phyloP scores from a whole-genome alignment of 331 rosid genomes.

The Erythrophleum ivorense region DNA sequence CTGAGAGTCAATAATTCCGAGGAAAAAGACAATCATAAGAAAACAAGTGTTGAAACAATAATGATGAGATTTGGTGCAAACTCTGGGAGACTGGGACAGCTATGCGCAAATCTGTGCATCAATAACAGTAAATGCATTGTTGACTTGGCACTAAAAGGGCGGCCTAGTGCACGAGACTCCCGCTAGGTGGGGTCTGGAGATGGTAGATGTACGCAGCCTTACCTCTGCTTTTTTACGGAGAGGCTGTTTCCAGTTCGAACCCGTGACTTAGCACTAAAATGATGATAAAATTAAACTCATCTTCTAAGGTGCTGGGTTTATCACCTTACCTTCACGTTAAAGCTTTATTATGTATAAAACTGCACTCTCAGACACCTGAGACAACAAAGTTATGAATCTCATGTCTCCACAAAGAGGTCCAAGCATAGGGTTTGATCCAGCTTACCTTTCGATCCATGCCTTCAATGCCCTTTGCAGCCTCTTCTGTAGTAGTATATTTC shows the following conservation, averaged over 20 bases:
- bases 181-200: too few relatives aligned
- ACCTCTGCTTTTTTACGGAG: too few relatives aligned
- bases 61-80: too few relatives aligned
- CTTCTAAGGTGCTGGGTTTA: neutral
- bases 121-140: constrained; percentile 14
- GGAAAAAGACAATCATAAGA: too few relatives aligned
- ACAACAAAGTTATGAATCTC: neutral
- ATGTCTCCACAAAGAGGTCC: neutral
- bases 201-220: too few relatives aligned
- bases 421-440: constrained; percentile 22
- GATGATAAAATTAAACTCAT: neutral
- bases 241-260: too few relatives aligned
- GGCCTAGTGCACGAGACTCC: too few relatives aligned
- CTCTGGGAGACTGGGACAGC: neutral
- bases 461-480: constrained; percentile 79
- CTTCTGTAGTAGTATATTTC: constrained; percentile 70
- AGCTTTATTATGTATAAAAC: neutral
- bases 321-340: neutral
- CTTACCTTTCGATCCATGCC: constrained; percentile 97
- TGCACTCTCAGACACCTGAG: constrained; percentile 14
- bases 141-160: neutral
- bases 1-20: too few relatives aligned
- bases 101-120: constrained; percentile 8
- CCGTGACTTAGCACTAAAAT: too few relatives aligned
- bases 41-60: too few relatives aligned